phyloP scores from a whole-genome alignment of 164 flowering plant genomes.

The Malania oleifera region DNA sequence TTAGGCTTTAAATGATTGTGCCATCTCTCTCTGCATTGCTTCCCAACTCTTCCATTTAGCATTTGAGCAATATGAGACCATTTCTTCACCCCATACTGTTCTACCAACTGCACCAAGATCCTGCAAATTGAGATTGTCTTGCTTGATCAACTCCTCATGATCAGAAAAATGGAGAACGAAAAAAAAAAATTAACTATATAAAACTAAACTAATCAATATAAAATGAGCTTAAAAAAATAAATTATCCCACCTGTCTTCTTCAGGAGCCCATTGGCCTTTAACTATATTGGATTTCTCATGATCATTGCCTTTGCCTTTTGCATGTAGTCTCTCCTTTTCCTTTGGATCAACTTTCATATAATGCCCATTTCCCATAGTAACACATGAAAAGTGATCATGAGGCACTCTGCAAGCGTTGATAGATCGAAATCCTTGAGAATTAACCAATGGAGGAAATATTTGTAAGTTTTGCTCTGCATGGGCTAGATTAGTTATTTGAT shows the following conservation, averaged over 20 bases:
- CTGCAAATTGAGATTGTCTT: slow-evolving; percentile 16
- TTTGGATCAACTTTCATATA: neutral
- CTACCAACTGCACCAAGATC: slow-evolving; percentile 27
- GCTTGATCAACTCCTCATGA: neutral
- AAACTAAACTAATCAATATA: neutral
- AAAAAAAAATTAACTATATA: neutral
- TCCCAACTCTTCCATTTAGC: slow-evolving; percentile 41
- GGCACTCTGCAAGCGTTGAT: neutral
- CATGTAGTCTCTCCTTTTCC: neutral
- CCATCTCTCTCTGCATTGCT: slow-evolving; percentile 66
- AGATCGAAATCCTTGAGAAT: slow-evolving; percentile 5
- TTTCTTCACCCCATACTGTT: slow-evolving; percentile 28
- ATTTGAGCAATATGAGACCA: slow-evolving; percentile 40
- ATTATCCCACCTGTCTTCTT: slow-evolving; percentile 43
- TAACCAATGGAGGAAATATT: neutral
- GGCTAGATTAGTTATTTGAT: neutral
- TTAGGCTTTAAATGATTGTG: slow-evolving; percentile 46
- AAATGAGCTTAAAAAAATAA: too few relatives aligned
- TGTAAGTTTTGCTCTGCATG: neutral
- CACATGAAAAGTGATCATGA: slow-evolving; percentile 4
- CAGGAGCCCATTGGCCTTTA: slow-evolving; percentile 37
- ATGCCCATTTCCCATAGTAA: neutral
- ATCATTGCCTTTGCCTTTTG: neutral
- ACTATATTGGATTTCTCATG: slow-evolving; percentile 6
- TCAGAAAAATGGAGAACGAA: neutral